Conservation (phyloP, 306 rosid species). For the Abrus precatorius region DNA sequence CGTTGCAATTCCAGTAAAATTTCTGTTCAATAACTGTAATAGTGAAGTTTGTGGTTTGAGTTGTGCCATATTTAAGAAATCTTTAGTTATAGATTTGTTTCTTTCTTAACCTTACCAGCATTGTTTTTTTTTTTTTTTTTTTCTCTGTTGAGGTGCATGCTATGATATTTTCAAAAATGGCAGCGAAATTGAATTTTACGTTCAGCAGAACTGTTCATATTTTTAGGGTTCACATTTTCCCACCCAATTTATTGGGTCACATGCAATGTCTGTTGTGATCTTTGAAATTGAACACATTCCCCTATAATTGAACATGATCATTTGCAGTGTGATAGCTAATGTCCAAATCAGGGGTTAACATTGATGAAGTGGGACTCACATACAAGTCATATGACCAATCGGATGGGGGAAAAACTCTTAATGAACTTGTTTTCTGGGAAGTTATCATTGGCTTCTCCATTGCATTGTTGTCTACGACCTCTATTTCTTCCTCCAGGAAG, state of each 20-base stretch:
- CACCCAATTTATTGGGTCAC: constrained; percentile 20
- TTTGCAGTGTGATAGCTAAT: constrained; percentile 11
- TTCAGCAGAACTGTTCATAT: constrained; percentile 3
- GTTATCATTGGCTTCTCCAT: not conserved
- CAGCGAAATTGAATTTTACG: not conserved
- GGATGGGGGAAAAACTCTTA: not conserved
- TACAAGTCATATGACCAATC: constrained; percentile 27
- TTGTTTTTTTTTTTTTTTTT: constrained; percentile 12
- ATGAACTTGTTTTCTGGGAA: constrained; percentile 8
- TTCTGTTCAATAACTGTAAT: constrained; percentile 33
- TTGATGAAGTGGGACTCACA: constrained; percentile 9
- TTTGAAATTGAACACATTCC: constrained; percentile 9
- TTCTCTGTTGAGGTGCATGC: constrained; percentile 33
- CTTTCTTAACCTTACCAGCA: constrained; percentile 15
- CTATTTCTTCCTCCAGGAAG: not conserved
- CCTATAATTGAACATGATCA: not conserved
- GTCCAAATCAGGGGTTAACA: constrained; percentile 13
- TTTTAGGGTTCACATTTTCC: not conserved
- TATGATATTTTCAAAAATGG: constrained; percentile 13
- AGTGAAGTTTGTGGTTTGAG: constrained; percentile 36
- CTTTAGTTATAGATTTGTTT: not conserved
- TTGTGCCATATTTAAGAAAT: constrained; percentile 24
- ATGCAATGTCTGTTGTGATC: not conserved
- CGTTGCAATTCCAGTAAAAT: not conserved
- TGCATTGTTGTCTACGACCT: not conserved